phyloP scores from a whole-genome alignment of 768 basidiomycete genomes.

The Macrocybe gigantea region DNA sequence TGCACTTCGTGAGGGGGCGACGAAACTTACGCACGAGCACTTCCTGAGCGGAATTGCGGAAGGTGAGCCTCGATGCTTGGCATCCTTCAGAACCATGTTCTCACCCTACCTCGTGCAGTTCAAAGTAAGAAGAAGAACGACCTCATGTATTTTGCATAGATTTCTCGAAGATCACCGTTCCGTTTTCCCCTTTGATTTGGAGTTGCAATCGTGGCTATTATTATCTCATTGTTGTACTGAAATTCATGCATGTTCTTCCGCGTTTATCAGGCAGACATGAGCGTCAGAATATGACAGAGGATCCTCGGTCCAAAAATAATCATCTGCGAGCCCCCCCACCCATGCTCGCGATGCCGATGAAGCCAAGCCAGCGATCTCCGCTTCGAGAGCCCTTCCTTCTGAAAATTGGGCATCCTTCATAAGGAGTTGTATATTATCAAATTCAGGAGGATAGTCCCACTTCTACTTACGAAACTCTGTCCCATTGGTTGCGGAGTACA shows the following conservation, averaged over 20 bases:
- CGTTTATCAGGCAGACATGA: too few species aligned
- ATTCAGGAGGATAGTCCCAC: too few species aligned
- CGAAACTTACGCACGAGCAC: conserved; percentile 87
- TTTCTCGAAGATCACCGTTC: not conserved
- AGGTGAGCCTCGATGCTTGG: conserved; percentile 38
- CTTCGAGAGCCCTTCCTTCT: not conserved
- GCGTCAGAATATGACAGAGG: too few species aligned
- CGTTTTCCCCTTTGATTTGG: too few species aligned
- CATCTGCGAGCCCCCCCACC: not conserved
- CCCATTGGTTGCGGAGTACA: too few species aligned
- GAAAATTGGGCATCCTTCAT: too few species aligned
- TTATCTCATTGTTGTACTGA: too few species aligned
- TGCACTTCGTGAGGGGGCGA: conserved; percentile 88
- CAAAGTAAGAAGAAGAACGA: conserved; percentile 99
- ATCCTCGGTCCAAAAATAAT: not conserved
- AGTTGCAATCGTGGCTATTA: too few species aligned
- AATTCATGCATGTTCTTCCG: too few species aligned
- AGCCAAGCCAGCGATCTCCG: not conserved
- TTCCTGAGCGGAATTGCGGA: conserved; percentile 91
- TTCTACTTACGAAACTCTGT: too few species aligned
- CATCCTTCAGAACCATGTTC: not conserved
- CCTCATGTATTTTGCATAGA: conserved; percentile 88
- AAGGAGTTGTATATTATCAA: too few species aligned
- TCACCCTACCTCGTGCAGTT: conserved; percentile 41
- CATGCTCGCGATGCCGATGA: not conserved